Conservation (phyloP, 495 filamentous ascomycete species). For the Wilcoxina mikolae region DNA sequence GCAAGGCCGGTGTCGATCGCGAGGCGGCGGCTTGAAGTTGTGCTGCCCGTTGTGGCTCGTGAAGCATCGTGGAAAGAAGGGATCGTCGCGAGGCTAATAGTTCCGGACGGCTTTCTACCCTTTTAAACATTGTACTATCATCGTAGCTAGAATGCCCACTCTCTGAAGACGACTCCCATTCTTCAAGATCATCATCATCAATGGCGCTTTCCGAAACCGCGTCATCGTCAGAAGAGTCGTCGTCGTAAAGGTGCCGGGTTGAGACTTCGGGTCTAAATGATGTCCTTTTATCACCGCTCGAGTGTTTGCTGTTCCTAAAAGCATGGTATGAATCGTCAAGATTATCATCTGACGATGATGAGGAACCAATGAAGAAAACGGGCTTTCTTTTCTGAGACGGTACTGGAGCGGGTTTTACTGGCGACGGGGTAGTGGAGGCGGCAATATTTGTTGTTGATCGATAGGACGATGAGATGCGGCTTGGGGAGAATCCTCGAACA, state of each 20-base stretch:
- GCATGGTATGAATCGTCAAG: constrained; percentile 15
- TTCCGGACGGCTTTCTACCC: constrained; percentile 77
- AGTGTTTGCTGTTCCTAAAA: constrained; percentile 6
- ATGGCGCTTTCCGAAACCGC: constrained; percentile 67
- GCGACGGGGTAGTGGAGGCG: constrained; percentile 7
- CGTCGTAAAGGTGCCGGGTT: constrained; percentile 48
- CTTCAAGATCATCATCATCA: constrained; percentile 60
- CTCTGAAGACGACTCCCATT: constrained; percentile 89
- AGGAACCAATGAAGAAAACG: constrained; percentile 43
- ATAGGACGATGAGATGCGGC: constrained; percentile 56
- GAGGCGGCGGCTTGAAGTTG: constrained; percentile 52
- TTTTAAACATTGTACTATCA: constrained; percentile 44
- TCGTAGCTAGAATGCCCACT: constrained; percentile 68
- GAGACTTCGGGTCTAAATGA: constrained; percentile 71
- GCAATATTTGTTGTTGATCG: constrained; percentile 38
- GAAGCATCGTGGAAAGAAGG: constrained; percentile 77
- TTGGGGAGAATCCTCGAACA: constrained; percentile 75
- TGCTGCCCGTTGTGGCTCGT: constrained; percentile 53
- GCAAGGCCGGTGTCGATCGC: constrained; percentile 68
- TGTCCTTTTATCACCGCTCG: constrained; percentile 52
- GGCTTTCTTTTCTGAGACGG: constrained; percentile 35
- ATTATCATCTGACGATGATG: constrained; percentile 29
- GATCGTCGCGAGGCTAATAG: constrained; percentile 66
- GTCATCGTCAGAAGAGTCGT: constrained; percentile 57
- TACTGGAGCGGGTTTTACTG: constrained; percentile 28